Evolutionary conservation across 441 rosid species (phyloP), one percentile per base, ranked within the genome.

Genomic region (Manihot esculenta): DNA sequence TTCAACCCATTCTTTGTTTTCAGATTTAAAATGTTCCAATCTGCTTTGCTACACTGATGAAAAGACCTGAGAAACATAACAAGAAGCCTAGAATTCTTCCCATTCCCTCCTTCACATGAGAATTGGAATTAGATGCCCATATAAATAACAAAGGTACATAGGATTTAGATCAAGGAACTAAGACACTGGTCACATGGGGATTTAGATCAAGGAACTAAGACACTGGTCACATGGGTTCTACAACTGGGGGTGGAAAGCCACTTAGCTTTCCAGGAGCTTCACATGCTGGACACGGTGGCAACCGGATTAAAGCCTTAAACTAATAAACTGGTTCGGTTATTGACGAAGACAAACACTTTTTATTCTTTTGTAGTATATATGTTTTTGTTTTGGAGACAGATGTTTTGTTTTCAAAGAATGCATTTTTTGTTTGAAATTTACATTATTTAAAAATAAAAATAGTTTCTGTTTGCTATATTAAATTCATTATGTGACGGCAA

Each of bases 11-110:
- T 53, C 24, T 17, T 30, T 7, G 48, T 66, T 30, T 42, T 66
- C 10, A 35, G 53, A 15, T 62, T 38, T 20, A 71, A 30, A 44
- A 71, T 71, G 59, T 62, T 63, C 74, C 69, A 62, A 41, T 55
- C 69, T 38, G 67, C 66, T 10, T 10, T 21, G 67, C 49, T 12
- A 24, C 15, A 41, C 51, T 27, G 23, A 62, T 10, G 49, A 71
- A 26, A 27, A 71, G 14, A 42, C 44, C 18, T 23, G 23, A 71
- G 54, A 71, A 23, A 54, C 26, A 62, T 13, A 18, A n/a, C 14
- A 21, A 51, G 49, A 44, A 14, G 27, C n/a, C n/a, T 51, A 49
- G 17, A n/a, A 66, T 10, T 20, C 49, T 35, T 8, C 27, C 60
- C 70, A 33, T 51, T 7, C 3, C 35, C 10, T 20, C 41, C 41